Evolutionary conservation across 306 rosid species (phyloP), one percentile per base, ranked within the genome.

Genomic region (Mimosa pudica): DNA sequence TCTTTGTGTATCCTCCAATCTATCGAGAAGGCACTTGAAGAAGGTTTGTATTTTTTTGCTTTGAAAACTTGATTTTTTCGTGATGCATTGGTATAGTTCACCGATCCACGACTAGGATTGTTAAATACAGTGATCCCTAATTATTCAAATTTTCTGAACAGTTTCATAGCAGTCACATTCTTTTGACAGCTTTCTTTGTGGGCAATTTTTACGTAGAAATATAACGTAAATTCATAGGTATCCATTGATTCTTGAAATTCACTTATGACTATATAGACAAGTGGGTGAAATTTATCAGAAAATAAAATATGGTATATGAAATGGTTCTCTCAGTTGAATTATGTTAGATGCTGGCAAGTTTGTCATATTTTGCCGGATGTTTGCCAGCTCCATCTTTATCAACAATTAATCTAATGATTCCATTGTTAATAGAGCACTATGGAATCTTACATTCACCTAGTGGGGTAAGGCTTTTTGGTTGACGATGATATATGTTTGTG

Each of bases 21-120:
- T 67, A 84, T 77, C 41, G 89, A 87, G 77, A 84, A 87, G 54
- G 91, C 89, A 18, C 89, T 91, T 54, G 86, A 80, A 81, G 81
- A 84, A 84, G 96, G 96, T 91, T 80, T 46, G 75, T 60, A 74
- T 32, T 8, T 8, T 7, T 47, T 55, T 24, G 7, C 47, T 69
- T 16, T 61, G 42, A 58, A 33, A 38, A 30, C 8, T 51, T 52
- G 10, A 14, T 72, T 52, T 11, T 63, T 5, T 30, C 30, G 13
- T 6, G 35, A 54, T 32, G 58, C 41, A 42, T 45, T 46, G 24
- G 30, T 51, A 30, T 48, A 1, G 6, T 62, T 48, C 42, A 32
- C 58, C 20, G 41, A 36, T 54, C 33, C 11, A 18, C 32, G 18
- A 78, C 30, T 54, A 33, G 58, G 46, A 55, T 49, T 14, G 47